phyloP scores from a whole-genome alignment of 352 stramenopile genomes.

The Pythium pyrilobum region DNA sequence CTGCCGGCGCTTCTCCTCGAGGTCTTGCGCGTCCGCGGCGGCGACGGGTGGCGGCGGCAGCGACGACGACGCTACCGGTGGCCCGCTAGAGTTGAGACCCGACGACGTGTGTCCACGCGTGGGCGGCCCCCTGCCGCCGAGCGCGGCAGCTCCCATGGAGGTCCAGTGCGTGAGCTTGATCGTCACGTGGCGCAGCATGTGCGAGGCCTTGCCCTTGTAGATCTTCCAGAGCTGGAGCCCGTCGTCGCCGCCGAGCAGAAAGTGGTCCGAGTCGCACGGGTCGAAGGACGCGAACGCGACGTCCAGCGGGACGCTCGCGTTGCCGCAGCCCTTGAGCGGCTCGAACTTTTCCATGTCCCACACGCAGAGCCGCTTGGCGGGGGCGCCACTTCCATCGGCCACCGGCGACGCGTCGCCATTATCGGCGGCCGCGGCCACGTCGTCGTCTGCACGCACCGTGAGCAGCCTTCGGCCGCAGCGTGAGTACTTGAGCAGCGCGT shows the following conservation, averaged over 20 bases:
- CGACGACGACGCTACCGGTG: no score
- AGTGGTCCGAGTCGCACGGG: conserved; percentile 46
- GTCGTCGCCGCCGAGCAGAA: conserved; percentile 56
- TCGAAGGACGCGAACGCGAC: conserved; percentile 66
- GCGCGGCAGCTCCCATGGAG: neutral
- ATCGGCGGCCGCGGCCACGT: no score
- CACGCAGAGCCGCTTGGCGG: conserved; percentile 33
- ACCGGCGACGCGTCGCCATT: no score
- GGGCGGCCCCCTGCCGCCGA: neutral
- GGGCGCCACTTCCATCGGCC: neutral
- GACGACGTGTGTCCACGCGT: neutral
- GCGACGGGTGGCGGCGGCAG: no score
- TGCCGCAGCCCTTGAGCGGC: conserved; percentile 42
- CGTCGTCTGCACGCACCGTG: conserved; percentile 35
- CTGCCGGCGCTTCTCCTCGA: conserved; percentile 43
- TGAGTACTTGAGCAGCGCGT: conserved; percentile 62
- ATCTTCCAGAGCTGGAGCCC: conserved; percentile 70
- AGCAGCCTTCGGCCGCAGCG: conserved; percentile 54
- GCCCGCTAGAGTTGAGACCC: no score
- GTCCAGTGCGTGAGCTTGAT: conserved; percentile 20
- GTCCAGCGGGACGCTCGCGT: conserved; percentile 20
- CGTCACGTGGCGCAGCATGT: conserved; percentile 18
- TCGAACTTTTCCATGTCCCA: conserved; percentile 57
- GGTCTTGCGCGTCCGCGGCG: conserved; percentile 24
- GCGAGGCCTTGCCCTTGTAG: conserved; percentile 29